Conservation (phyloP, 768 basidiomycete species). For the Leccinum disarticulatum region DNA sequence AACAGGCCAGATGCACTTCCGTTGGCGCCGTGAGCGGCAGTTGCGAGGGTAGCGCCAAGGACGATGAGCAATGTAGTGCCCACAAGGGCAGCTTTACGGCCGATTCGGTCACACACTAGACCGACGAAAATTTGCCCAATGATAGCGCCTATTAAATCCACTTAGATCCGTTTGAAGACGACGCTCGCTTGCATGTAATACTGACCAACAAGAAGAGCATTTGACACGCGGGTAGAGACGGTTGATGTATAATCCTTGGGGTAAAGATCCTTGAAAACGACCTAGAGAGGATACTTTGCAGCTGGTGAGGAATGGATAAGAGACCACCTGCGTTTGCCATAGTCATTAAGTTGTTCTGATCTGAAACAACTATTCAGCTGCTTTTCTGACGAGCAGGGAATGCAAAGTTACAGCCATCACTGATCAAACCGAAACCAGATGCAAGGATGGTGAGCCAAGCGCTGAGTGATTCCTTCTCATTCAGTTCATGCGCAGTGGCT, state of each 20-base stretch:
- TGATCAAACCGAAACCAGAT: constrained; percentile 64
- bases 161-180: constrained; percentile 3
- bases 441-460: constrained; percentile 64
- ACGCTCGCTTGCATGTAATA: constrained; percentile 2
- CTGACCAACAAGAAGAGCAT: constrained; percentile 67
- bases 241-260: constrained; percentile 57
- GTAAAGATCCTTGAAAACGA: constrained; percentile 64
- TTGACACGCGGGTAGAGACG: constrained; percentile 68
- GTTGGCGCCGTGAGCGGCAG: constrained; percentile 62
- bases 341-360: constrained; percentile 72
- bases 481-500: constrained; percentile 23
- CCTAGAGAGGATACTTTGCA: constrained; percentile 39
- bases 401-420: constrained; percentile 51
- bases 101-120: constrained; percentile 67
- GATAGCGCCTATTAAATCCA: constrained; percentile 48
- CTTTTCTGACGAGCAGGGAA: constrained; percentile 3
- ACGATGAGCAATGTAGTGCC: constrained; percentile 68
- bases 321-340: constrained; percentile 53
- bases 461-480: constrained; percentile 48
- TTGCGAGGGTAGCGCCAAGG: constrained; percentile 63
- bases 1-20: constrained; percentile 60
- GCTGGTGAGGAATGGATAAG: not conserved
- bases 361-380: constrained; percentile 32
- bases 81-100: constrained; percentile 75
- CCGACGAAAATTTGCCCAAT: constrained; percentile 64